These are phyloP conservation scores for Pisolithus microcarpus DNA, from an alignment of 768 basidiomycete genomes.

Conservation along the genomic window DNA sequence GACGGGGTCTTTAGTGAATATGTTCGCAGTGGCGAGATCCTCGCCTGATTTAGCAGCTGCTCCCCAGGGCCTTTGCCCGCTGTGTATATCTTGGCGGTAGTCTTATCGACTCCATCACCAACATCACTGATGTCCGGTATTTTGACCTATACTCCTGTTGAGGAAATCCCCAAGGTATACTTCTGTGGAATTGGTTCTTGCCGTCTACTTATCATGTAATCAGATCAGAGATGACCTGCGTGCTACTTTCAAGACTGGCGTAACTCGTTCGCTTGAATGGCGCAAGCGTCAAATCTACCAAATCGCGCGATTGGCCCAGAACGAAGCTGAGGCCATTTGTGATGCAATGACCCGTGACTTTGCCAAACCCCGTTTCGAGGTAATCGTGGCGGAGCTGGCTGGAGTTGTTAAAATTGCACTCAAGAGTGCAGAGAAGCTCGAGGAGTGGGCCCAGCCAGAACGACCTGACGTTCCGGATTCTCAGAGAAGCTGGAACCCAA, in stretches of 20 bases:
- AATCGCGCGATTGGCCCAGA: slow-evolving; percentile 53
- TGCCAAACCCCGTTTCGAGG: slow-evolving; percentile 35
- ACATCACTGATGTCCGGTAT: not conserved
- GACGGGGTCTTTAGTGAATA: no score
- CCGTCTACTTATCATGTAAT: not conserved
- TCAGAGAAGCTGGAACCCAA: slow-evolving; percentile 48
- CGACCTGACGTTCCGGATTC: slow-evolving; percentile 30
- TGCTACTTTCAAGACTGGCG: slow-evolving; percentile 43
- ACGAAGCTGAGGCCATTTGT: slow-evolving; percentile 49
- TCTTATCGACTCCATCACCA: no score
- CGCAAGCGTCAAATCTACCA: slow-evolving; percentile 59
- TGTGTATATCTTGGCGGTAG: no score
- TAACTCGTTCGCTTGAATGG: slow-evolving; percentile 48
- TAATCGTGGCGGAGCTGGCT: slow-evolving; percentile 39
- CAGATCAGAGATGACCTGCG: slow-evolving; percentile 34
- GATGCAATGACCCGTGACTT: slow-evolving; percentile 42
- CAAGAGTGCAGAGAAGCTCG: slow-evolving; percentile 42
- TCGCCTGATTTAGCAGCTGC: no score
- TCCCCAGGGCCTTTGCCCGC: no score
- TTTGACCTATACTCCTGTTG: slow-evolving; percentile 12
- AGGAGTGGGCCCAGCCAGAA: slow-evolving; percentile 50
- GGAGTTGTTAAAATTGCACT: slow-evolving; percentile 36
- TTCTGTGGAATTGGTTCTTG: not conserved
- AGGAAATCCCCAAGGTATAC: slow-evolving; percentile 21
- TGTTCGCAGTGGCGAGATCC: no score